Base-by-base conservation (phyloP, 257 asterid genomes). In the Solanum sitiens region DNA sequence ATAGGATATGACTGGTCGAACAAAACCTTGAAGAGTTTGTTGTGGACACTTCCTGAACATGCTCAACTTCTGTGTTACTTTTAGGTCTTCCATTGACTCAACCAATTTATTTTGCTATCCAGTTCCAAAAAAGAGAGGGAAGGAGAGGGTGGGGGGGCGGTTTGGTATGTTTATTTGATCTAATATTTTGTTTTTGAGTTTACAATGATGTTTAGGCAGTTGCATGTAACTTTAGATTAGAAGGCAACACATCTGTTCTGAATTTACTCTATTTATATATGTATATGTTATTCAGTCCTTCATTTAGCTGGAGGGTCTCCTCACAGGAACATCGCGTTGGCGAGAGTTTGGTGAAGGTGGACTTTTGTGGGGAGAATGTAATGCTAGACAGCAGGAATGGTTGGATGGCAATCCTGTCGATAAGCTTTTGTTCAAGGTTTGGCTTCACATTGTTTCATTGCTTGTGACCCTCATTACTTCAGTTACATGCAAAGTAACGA, bases 271-370 rank as follows among this genome's bases (percentile, higher is more conserved):
- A 35, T 86, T 76, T 72, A 53, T 86, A 27, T 42, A 61, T 74
- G 70, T 84, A 30, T 61, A 59, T 83, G 87, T 84, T 40, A 30
- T 33, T 42, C 71, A 67, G 83, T 83, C 83, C 63, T 85, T 91
- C 73, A 89, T 32, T 86, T 76, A 67, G 73, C 82, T 25, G 21
- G 47, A 76, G 86, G 75, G 80, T 89, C 84, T 84, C 73, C 59
- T 88, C 79, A 74, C 95, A 97, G 99, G 98, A 90, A 97, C 99
- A 88, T 91, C 92, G 87, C 96, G 98, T 68, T 97, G 99, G 99
- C 96, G 98, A 82, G 99, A 95, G 93, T 97, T 93, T 92, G 99
- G 99, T 88, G 98, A 97, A 93, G 99, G 99, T 86, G 99, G 99
- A 86, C 91, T 97, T 63, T 88, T 97, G 91, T 95, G 99, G 99